phyloP scores from a whole-genome alignment of 2,329 filamentous ascomycete genomes.

The Xylariaceae sp. region DNA sequence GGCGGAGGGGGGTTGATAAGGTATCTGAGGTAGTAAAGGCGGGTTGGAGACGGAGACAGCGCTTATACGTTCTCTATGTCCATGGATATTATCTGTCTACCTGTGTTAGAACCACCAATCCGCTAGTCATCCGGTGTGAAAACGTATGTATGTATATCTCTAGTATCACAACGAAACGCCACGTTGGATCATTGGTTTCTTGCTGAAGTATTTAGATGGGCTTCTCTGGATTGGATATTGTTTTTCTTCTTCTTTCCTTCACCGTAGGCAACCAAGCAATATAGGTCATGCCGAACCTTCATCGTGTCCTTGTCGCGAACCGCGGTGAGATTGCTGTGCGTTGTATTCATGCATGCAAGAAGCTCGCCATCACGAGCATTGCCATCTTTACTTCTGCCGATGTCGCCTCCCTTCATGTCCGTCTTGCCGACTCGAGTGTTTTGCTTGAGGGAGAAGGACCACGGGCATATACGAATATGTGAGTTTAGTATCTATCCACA shows the following conservation, averaged over 20 bases:
- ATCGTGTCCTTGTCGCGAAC: slow-evolving; percentile 30
- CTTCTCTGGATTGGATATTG: too few relatives aligned
- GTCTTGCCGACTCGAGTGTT: slow-evolving; percentile 22
- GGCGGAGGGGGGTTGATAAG: not conserved
- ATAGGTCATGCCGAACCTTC: slow-evolving; percentile 4
- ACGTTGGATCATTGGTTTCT: too few relatives aligned
- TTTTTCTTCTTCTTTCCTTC: not conserved
- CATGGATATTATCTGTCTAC: not conserved
- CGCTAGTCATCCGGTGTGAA: too few relatives aligned
- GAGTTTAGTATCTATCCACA: not conserved
- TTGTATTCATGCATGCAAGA: slow-evolving; percentile 21
- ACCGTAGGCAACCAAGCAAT: not conserved
- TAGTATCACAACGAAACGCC: too few relatives aligned
- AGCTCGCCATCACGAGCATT: slow-evolving; percentile 18
- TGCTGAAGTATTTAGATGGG: too few relatives aligned
- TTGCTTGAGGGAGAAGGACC: slow-evolving; percentile 21
- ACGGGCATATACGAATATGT: slow-evolving; percentile 23
- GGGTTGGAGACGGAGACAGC: not conserved
- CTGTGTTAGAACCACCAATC: not conserved
- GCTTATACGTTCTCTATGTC: not conserved
- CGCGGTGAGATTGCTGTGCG: slow-evolving; percentile 35
- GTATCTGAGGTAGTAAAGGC: not conserved
- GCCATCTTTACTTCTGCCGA: slow-evolving; percentile 25
- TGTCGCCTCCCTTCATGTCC: slow-evolving; percentile 24
- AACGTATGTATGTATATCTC: too few relatives aligned